Base-by-base conservation (phyloP, 2,329 filamentous ascomycete species). In the Gnomoniopsis sp. region DNA sequence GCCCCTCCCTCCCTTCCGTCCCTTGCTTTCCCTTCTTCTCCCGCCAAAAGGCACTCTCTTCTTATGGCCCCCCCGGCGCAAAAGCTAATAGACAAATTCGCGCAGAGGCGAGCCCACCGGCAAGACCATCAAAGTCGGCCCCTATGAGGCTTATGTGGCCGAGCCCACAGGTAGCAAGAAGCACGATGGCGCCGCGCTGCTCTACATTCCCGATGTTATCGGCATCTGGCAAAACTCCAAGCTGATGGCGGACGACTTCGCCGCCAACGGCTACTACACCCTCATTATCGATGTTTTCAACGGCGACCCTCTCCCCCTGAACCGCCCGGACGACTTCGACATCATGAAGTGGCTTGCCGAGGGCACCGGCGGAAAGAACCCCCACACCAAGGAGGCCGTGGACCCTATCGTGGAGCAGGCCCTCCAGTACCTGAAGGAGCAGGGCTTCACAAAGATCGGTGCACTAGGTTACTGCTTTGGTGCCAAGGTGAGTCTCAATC, bases 391-490 rank as follows among this genome's bases (percentile, higher is more conserved):
- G 36, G 71, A 74, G 49, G 64, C 66, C 19, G 74, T 81, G 53
- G 79, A 82, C 59, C 71, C 74, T 19, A 77, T 85, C 62, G 74
- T 85, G 55, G 71, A 74, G 53, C 69, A 71, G 48, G 77, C 76
- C 51, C 80, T 89, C 67, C 82, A 84, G 69, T 78, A 83, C 57
- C 69, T 91, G 55, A 80, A 81, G 60, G 76, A 79, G 54, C 77
- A 84, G 53, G 80, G 81, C 1, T 71, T 82, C 49, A 84, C 81
- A 69, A 83, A 80, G 63, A 73, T 92, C 38, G 88, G 83, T 1
- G 82, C 78, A 15, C 82, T 86, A 0, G 89, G 89, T 0, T 91
- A 91, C 73, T 92, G 89, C 74, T 90, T 91, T 65, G 89, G 89
- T 41, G 88, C 81, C 57, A 90, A 89, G 79, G 83, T 85, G 64